Base-by-base conservation (phyloP, 352 stramenopile species). In the Hyaloperonospora arabidopsidis region DNA sequence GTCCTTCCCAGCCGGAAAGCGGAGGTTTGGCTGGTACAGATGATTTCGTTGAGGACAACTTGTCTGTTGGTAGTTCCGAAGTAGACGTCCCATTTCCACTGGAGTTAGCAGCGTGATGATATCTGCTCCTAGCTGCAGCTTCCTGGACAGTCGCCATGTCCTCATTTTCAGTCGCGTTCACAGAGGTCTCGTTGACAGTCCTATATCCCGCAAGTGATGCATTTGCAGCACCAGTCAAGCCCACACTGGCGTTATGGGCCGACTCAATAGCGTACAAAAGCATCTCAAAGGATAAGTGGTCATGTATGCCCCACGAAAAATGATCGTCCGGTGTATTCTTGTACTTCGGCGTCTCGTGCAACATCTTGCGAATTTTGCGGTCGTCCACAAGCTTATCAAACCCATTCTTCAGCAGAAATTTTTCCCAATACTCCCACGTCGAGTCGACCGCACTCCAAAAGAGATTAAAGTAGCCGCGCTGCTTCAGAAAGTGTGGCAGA, bases 351-450 rank as follows among this genome's bases (percentile, higher is more conserved):
- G 61, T 62, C 15, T 86, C 75, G 19, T 84, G 78, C 28, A 88
- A 61, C 71, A 86, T 79, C 49, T 76, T 73, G 32, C 74, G 74
- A 18, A 89, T 60, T 52, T 84, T 83, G 22, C 66, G 72, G 54
- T 84, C 74, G 32, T 84, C 76, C 10, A 87, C 72, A 25, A 86
- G 64, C 59, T 82, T 83, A 49, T 89, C 76, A 36, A 89, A 89
- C 17, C 72, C 74, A 52, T 89, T 84, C 5, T 65, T 65, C 10
- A 68, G 41, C 19, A 87, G 45, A 14, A 89, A 87, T 45, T 80
- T 75, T 48, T 87, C 70, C 76, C 76, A 85, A 51, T 84, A 77
- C 47, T 87, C 79, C 69, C 74, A 84, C 25, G 67, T 71, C 17
- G 84, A 52, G 29, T 86, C 69, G 21, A 82, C 74, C 1, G 76